Percentiles rank a stretch among this genome's conserved stretches.
phyloP scores from a whole-genome alignment of 495 filamentous ascomycete species.

The Aspergillus avenaceus region DNA sequence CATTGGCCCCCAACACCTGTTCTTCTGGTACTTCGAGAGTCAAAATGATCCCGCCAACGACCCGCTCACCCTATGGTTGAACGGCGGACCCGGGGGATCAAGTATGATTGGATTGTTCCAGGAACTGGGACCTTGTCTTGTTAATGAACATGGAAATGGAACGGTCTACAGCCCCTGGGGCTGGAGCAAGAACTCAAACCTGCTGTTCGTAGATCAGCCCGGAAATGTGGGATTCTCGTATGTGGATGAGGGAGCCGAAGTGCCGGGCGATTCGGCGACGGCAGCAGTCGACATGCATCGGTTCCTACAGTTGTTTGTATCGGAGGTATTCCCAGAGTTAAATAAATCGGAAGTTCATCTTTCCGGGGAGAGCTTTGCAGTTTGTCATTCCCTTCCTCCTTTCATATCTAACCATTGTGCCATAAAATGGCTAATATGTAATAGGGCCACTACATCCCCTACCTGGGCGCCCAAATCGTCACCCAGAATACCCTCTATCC shows the following conservation, averaged over 20 bases:
- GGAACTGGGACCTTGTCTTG: conserved; percentile 38
- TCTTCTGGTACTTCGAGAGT: conserved; percentile 60
- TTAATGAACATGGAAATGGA: conserved; percentile 36
- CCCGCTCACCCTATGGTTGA: conserved; percentile 57
- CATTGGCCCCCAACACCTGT: conserved; percentile 41
- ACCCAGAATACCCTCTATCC: conserved; percentile 30
- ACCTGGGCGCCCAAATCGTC: conserved; percentile 30
- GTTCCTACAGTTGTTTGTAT: conserved; percentile 39
- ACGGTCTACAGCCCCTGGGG: conserved; percentile 41
- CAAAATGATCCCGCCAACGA: conserved; percentile 48
- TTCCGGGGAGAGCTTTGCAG: conserved; percentile 32
- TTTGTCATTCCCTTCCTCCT: conserved; percentile 9
- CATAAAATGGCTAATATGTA: too few species aligned
- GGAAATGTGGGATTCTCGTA: conserved; percentile 43
- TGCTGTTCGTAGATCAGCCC: conserved; percentile 47
- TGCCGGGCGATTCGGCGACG: conserved; percentile 22
- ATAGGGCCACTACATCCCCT: conserved; percentile 36
- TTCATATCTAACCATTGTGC: too few species aligned
- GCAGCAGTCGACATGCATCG: conserved; percentile 35
- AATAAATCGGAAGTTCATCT: conserved; percentile 27
- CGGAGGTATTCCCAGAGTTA: conserved; percentile 36
- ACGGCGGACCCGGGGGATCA: conserved; percentile 42
- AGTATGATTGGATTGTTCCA: conserved; percentile 36
- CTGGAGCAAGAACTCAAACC: conserved; percentile 41
- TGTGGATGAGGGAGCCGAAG: conserved; percentile 24